Evolutionary conservation across 106 monocot genomes (phyloP), one percentile per base, ranked within the genome.

Genomic region (Dioscorea zingiberensis): DNA sequence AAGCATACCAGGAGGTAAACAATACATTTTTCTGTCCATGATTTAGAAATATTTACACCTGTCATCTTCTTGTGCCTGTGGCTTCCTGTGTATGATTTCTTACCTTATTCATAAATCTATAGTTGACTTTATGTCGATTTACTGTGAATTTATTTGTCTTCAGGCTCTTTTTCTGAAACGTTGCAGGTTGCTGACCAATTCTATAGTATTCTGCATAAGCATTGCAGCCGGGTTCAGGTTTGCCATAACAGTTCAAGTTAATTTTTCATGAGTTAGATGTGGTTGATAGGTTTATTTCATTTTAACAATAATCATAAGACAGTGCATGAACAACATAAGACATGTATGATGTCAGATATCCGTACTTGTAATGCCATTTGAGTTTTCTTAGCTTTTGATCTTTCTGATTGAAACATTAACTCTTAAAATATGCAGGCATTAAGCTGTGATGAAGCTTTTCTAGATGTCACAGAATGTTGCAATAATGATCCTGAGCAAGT

Each of bases 401-500:
- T 16, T 51, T 51, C 15, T 51, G 38, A 38, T 38, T 38, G 38
- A 38, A 30, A 38, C 38, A 38, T 4, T 5, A 15, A 14, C 28
- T 57, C 2, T 66, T 48, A 70, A 13, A 24, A 73, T 74, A 27
- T 77, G 69, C 71, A 95, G 95, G 92, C 97, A 54, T 27, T 97
- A 59, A 97, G 91, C 74, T 97, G 95, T 77, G 95, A 97, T 80
- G 92, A 97, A 77, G 97, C 92, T 48, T 97, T 86, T 76, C 66
- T 97, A 30, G 97, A 92, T 80, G 77, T 86, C 58, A 77, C 78
- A 48, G 81, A 67, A 27, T 69, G 55, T 67, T 25, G 54, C 7
- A 54, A 62, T 59, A 47, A 78, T 71, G 71, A 92, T 72, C 88
- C 97, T 63, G 83, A 88, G 67, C 38, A 73, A 59, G 28, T 97